Conservation (phyloP, 768 basidiomycete species). For the Sistotremastrum suecicum region DNA sequence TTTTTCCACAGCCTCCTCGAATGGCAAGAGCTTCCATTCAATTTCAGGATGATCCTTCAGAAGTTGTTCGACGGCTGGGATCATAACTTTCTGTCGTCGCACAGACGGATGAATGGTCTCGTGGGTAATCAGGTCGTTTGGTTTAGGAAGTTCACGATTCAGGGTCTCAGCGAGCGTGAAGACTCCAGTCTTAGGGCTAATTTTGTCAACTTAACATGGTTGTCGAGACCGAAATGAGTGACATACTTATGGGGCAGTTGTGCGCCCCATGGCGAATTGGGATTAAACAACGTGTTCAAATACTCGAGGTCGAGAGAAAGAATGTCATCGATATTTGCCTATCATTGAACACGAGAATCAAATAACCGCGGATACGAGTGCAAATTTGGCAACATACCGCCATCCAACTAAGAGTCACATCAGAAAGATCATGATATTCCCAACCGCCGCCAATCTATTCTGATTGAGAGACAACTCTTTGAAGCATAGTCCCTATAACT, state of each 20-base stretch:
- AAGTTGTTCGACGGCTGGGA: constrained; percentile 19
- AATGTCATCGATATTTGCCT: constrained; percentile 45
- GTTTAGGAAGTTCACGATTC: constrained; percentile 34
- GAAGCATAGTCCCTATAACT: neutral
- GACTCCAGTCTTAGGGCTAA: constrained; percentile 40
- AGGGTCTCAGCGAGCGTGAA: constrained; percentile 31
- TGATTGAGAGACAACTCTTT: neutral
- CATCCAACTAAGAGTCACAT: constrained; percentile 53
- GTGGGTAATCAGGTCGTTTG: constrained; percentile 30
- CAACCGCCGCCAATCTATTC: constrained; percentile 58
- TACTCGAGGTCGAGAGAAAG: constrained; percentile 45
- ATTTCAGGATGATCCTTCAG: constrained; percentile 31
- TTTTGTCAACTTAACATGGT: neutral
- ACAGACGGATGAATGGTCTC: constrained; percentile 54
- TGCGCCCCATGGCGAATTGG: constrained; percentile 44
- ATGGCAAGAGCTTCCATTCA: constrained; percentile 27
- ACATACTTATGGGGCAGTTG: constrained; percentile 48
- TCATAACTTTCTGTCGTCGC: constrained; percentile 25
- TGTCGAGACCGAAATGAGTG: constrained; percentile 1
- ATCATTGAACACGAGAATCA: constrained; percentile 1
- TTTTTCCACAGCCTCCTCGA: constrained; percentile 36
- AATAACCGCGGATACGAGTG: constrained; percentile 5
- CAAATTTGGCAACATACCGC: constrained; percentile 25
- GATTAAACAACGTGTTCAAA: constrained; percentile 31
- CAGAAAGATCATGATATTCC: constrained; percentile 50